Base-by-base conservation (phyloP, 495 filamentous ascomycete species). In the Neurospora sublineolata region DNA sequence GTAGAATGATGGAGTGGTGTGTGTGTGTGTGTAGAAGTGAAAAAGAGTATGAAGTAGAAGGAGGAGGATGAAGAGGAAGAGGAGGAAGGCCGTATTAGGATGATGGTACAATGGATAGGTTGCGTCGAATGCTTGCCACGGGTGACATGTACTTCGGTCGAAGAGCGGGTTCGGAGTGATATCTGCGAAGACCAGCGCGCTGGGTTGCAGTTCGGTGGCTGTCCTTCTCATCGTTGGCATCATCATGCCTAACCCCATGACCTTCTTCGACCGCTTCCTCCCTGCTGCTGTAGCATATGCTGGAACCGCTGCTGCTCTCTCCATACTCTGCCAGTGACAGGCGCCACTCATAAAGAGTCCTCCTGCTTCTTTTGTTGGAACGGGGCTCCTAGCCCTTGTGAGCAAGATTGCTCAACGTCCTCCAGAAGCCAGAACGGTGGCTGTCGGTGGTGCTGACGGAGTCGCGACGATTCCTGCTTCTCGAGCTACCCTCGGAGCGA, bases 401-500 rank as follows among this genome's bases (percentile, higher is more conserved):
- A 18, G 37, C 68, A 36, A 70, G 41, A 27, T 76, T 75, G 74
- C 70, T 75, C 20, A 80, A 70, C 30, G 75, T 73, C 38, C 71
- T 74, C 72, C 77, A 75, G 64, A 80, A 72, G 27, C 76, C 76
- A 41, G 76, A 77, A 33, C 69, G 72, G 9, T 30, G 37, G 70
- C 76, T 77, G 44, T 72, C 76, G 27, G 30, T 68, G 37, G 75
- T 79, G 78, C 81, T 81, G 64, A 69, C 60, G 3, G 79, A 76
- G 73, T 83, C 75, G 67, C 78, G 68, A 72, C 76, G 79, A 70
- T 76, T 60, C 71, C 73, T 69, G 76, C 76, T 79, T 11, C 69
- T 74, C 10, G 72, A 74, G 52, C 76, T 80, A 27, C 71, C 37
- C 71, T 72, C 71, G 41, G 76, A 75, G 60, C 20, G 4, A 39